These are phyloP conservation scores for Dryadomyces quercivorus DNA, from an alignment of 2,329 filamentous ascomycete genomes.

Conservation along the genomic window DNA sequence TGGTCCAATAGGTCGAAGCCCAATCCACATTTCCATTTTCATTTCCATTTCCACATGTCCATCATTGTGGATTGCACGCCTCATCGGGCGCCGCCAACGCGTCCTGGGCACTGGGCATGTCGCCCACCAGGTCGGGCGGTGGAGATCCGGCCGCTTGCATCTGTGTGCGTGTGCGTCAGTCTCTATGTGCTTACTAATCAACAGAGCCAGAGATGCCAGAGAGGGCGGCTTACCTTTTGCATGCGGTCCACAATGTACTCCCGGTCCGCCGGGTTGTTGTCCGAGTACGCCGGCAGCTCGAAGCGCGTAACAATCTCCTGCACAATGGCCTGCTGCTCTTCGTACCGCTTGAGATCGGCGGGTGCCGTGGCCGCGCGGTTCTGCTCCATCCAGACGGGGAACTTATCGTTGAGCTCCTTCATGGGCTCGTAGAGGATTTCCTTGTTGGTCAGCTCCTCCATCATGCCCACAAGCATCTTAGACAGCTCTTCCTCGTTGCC, in stretches of 20 bases:
- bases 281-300: conserved; percentile 67
- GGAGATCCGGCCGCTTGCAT: conserved; percentile 96
- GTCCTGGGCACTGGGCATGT: conserved; percentile 75
- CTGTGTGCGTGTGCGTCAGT: conserved; percentile 29
- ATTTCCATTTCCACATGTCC: not conserved
- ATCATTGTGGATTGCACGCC: conserved; percentile 47
- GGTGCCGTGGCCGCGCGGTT: conserved; percentile 53
- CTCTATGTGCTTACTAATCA: not conserved
- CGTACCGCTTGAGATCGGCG: conserved; percentile 69
- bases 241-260: conserved; percentile 95
- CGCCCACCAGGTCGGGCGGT: conserved; percentile 79
- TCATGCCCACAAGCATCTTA: conserved; percentile 94
- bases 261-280: conserved; percentile 68
- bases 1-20: not conserved
- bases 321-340: conserved; percentile 69
- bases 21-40: too few species aligned
- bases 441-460: conserved; percentile 97
- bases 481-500: conserved; percentile 74
- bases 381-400: conserved; percentile 75
- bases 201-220: too few species aligned
- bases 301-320: conserved; percentile 82
- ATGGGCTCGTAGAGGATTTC: conserved; percentile 97
- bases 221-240: conserved; percentile 60
- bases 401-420: conserved; percentile 92
- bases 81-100: conserved; percentile 49